Conservation (phyloP, 768 basidiomycete species). For the Mycena kentingensis region DNA sequence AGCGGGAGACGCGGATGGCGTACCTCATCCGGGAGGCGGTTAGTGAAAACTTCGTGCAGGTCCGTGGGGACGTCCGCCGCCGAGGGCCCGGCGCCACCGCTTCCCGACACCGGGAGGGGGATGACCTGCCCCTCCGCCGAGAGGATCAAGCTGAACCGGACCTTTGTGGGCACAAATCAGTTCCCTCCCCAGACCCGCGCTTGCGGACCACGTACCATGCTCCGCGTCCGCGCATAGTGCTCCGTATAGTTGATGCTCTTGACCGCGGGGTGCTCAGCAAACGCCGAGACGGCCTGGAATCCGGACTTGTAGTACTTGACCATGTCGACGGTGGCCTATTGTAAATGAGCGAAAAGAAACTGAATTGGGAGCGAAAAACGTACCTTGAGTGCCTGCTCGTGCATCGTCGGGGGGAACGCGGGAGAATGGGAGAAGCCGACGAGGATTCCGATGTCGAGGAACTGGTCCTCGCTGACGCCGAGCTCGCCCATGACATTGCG, state of each 20-base stretch:
- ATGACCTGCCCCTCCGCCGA: slow-evolving; percentile 81
- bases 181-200: neutral
- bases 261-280: slow-evolving; percentile 78
- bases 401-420: slow-evolving; percentile 79
- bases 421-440: slow-evolving; percentile 84
- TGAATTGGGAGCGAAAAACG: neutral
- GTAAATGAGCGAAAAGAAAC: neutral
- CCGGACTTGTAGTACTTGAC: slow-evolving; percentile 93
- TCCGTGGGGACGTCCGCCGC: slow-evolving; percentile 88
- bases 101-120: slow-evolving; percentile 77
- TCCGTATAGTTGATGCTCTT: slow-evolving; percentile 81
- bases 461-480: slow-evolving; percentile 79
- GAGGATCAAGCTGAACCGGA: slow-evolving; percentile 89
- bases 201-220: slow-evolving; percentile 50
- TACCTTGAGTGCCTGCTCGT: slow-evolving; percentile 76
- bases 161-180: neutral
- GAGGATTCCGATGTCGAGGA: slow-evolving; percentile 91
- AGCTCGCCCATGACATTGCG: slow-evolving; percentile 60
- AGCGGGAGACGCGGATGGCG: neutral
- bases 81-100: slow-evolving; percentile 69
- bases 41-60: slow-evolving; percentile 92
- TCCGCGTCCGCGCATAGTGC: slow-evolving; percentile 83
- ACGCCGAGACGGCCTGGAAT: slow-evolving; percentile 74
- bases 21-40: slow-evolving; percentile 87
- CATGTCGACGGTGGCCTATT: slow-evolving; percentile 78